Percentiles rank a stretch among this genome's conserved stretches.
Conservation (phyloP, 108 stramenopile species). For the Nitzschia sp. region DNA sequence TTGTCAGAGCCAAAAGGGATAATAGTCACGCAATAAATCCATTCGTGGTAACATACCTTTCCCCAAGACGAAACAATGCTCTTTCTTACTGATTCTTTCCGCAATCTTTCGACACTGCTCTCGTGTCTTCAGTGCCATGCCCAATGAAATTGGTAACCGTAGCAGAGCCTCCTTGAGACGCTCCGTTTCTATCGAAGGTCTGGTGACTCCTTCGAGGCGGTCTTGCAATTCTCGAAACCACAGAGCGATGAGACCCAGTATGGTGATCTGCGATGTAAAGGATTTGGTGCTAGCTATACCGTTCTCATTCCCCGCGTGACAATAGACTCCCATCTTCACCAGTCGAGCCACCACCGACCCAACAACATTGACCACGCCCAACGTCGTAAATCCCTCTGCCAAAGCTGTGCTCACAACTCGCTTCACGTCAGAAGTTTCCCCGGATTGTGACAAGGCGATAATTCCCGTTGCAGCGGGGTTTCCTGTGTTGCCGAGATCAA, state of each 20-base stretch:
- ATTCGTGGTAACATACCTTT: constrained; percentile 72
- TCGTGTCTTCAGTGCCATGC: constrained; percentile 93
- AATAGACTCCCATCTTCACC: constrained; percentile 97
- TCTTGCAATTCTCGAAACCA: constrained; percentile 93
- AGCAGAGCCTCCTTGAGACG: constrained; percentile 89
- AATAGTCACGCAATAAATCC: background rate
- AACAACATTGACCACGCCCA: constrained; percentile 97
- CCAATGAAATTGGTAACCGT: constrained; percentile 96
- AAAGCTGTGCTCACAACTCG: constrained; percentile 86
- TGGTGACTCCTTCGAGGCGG: constrained; percentile 52
- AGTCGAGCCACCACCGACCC: constrained; percentile 95
- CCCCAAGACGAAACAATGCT: constrained; percentile 96
- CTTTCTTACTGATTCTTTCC: constrained; percentile 79
- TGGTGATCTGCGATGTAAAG: constrained; percentile 98
- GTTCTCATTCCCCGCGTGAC: constrained; percentile 98
- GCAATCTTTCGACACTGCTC: constrained; percentile 87
- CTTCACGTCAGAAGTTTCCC: constrained; percentile 98
- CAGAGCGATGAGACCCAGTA: constrained; percentile 91
- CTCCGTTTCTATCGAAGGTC: constrained; percentile 47
- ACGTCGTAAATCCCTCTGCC: constrained; percentile 78
- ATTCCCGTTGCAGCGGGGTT: constrained; percentile 67
- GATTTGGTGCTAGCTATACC: constrained; percentile 99
- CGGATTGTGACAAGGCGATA: constrained; percentile 94
- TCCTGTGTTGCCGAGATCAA: constrained; percentile 69
- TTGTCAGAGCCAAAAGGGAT: background rate